Base-by-base conservation (phyloP, 176 grass and related monocot species). In the Avena insularis region DNA sequence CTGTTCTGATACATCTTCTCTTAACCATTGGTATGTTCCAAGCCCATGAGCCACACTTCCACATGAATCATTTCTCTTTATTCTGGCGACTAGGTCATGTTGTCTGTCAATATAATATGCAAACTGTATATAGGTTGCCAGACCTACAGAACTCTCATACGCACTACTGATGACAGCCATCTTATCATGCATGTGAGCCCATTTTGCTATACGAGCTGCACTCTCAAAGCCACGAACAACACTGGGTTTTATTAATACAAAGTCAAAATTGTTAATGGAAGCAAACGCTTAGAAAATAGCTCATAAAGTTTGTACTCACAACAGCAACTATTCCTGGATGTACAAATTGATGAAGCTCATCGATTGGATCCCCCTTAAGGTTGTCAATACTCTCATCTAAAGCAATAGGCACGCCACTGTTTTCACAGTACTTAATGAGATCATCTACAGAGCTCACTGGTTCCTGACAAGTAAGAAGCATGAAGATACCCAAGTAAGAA, bases 1-100 rank as follows among this genome's bases (percentile, higher is more conserved):
- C 59, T 89, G 85, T 73, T 89, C 85, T 81, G 91, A 84, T 86
- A 98, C 86, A 90, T 98, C 96, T 98, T 98, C 93, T 79, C 77
- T 94, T 59, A 98, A 87, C 93, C 93, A 98, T 86, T 90, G 89
- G 90, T 98, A 98, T 82, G 96, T 98, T 84, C 96, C 96, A 78
- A 98, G 92, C 74, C 96, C 96, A 92, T 98, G 93, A 1, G 79
- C 91, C 11, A 79, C 74, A 77, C 47, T 47, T 64, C 81, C 83
- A 84, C 87, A 81, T 68, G 64, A 68, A 89, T 36, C 43, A 68
- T 79, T 90, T 79, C 86, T 93, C 84, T 89, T 94, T 87, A 93
- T 86, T 91, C 69, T 90, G 56, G 88, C 91, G 63, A 92, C 66
- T 80, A 83, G 48, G 49, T 78, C 85, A 86, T 88, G 85, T 48